A percentile compares a stretch with the other conserved stretches of the same genome.
These are phyloP conservation scores for Sugiyamaella grinbergsii DNA, from an alignment of 1,139 yeast genomes.

Conservation along the genomic window DNA sequence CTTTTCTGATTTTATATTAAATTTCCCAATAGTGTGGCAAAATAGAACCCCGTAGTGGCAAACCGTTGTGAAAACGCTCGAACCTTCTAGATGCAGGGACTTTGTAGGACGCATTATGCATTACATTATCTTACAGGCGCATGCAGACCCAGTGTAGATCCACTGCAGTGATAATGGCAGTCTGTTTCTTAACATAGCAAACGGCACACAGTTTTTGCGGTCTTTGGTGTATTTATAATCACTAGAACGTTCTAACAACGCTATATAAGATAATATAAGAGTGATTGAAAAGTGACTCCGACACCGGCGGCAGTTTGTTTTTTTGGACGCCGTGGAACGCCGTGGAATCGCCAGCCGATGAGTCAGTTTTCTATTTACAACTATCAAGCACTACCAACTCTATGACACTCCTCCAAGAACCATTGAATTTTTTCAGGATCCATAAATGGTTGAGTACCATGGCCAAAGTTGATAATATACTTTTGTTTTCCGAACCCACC, in stretches of 20 bases:
- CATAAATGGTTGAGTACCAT: constrained; percentile 97
- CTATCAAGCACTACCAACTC: constrained; percentile 53
- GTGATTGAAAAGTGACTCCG: no score
- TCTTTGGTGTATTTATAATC: neutral
- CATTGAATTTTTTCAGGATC: constrained; percentile 83
- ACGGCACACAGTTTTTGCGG: neutral
- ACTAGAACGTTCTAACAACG: neutral
- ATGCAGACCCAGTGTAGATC: neutral
- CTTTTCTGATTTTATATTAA: constrained; percentile 12
- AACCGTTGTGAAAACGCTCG: constrained; percentile 3
- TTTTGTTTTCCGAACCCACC: constrained; percentile 85
- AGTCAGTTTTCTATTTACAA: no score
- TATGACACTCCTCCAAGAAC: constrained; percentile 85
- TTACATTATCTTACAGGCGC: neutral
- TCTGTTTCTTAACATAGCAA: neutral
- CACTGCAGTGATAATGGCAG: no score
- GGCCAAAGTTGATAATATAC: constrained; percentile 93
- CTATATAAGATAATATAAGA: no score
- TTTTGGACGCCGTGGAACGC: no score
- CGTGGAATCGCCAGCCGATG: no score
- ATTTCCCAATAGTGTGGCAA: constrained; percentile 10
- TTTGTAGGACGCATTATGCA: neutral
- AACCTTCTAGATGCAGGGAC: constrained; percentile 22
- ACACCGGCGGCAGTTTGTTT: no score
- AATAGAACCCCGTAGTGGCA: constrained; percentile 2